Evolutionary conservation across 805 yeast species (phyloP), one percentile per base, ranked within the genome.

Genomic region (Saccharomycopsis sp.): DNA sequence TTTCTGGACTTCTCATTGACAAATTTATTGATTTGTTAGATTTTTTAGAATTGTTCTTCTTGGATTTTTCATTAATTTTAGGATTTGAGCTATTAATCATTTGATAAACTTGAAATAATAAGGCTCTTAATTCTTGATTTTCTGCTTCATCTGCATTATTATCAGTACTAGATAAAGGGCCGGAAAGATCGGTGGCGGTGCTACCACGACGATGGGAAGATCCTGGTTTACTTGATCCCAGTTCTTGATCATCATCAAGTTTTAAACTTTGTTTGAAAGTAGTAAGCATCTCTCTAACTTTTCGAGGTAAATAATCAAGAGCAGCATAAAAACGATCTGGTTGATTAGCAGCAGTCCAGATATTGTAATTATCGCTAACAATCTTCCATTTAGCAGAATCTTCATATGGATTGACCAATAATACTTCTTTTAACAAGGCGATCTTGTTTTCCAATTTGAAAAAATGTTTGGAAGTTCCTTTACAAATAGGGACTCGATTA

Each of bases 261-360:
- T 39, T 43, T 34, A 44, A 37, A 17, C 30, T 10, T 13, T 21
- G 25, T 34, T 39, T 45, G 39, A 38, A 46, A 26, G 32, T 44
- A 3, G 43, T 29, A 14, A 46, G 15, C 47, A 46, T 40, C 30
- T 43, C 49, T 18, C 49, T 25, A 5, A 46, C 47, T 41, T 46
- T 46, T 28, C 49, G 20, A 14, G 49, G 49, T 26, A 43, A 38
- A 29, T 46, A 43, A 36, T 46, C 47, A 5, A 40, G 40, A 10
- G 49, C 47, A 10, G 49, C 49, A 27, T 46, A 46, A 19, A 40
- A 46, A 12, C 49, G 23, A 21, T 46, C 47, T 13, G 47, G 49
- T 21, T 46, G 47, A 31, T 46, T 33, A 13, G 34, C 37, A 12
- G 40, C 44, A 8, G 49, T 46, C 49, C 49, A 46, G 14, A 46